Conservation (phyloP, 2,329 filamentous ascomycete genomes). For the Hypoxylon sp. region DNA sequence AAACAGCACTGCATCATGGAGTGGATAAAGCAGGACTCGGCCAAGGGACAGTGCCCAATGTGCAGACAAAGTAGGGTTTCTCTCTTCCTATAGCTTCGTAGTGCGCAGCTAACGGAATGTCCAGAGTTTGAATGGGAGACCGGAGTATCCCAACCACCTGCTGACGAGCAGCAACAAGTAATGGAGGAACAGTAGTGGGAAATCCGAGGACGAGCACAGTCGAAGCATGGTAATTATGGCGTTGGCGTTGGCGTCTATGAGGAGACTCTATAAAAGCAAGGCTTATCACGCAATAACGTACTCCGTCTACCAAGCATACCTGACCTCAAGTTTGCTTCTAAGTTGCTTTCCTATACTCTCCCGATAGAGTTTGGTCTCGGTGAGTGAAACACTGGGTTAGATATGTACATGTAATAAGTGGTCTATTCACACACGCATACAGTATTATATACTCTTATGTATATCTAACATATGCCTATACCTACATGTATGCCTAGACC, state of each 20-base stretch:
- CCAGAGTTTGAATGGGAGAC: conserved; percentile 47
- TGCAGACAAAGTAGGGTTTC: conserved; percentile 87
- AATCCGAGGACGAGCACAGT: neutral
- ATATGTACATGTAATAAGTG: neutral
- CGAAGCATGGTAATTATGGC: neutral
- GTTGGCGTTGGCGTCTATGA: neutral
- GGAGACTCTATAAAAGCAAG: neutral
- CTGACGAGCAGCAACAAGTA: conserved; percentile 33
- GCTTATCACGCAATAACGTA: neutral
- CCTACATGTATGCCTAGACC: too few species aligned
- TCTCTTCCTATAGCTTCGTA: neutral
- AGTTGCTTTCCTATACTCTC: neutral
- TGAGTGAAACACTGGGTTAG: too few species aligned
- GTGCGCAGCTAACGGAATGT: conserved; percentile 15
- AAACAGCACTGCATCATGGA: conserved; percentile 91
- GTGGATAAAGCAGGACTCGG: conserved; percentile 95
- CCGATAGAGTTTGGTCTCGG: neutral
- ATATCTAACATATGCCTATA: too few species aligned
- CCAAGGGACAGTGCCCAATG: conserved; percentile 96
- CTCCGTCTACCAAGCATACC: too few species aligned
- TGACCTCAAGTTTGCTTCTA: too few species aligned
- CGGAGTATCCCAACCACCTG: conserved; percentile 25
- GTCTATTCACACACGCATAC: neutral
- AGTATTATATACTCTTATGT: too few species aligned
- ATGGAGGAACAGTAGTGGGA: conserved; percentile 23